Conservation (phyloP, 108 stramenopile genomes). For the Conticribra guillardii region DNA sequence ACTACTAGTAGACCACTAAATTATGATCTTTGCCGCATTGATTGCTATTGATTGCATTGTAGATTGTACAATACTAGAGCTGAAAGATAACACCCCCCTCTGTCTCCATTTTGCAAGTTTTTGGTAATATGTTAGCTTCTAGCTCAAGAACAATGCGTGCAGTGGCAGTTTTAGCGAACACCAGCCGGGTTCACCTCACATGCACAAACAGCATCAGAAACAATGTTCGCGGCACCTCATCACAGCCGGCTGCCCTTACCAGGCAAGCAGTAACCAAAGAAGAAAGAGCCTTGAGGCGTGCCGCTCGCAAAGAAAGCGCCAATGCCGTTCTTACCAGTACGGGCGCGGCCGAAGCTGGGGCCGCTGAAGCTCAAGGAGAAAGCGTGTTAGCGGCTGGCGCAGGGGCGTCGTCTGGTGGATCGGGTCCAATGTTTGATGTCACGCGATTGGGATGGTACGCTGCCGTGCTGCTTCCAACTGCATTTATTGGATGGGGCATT, state of each 20-base stretch:
- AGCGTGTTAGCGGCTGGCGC: constrained; percentile 6
- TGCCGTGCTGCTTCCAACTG: constrained; percentile 71
- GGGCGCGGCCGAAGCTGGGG: constrained; percentile 36
- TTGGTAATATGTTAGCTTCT: constrained; percentile 14
- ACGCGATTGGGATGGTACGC: constrained; percentile 68
- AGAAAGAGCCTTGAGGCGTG: constrained; percentile 69
- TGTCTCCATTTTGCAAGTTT: no score
- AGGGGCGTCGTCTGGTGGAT: constrained; percentile 3
- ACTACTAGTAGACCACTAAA: no score
- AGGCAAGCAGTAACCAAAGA: constrained; percentile 55
- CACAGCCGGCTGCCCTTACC: background rate
- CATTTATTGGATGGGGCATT: constrained; percentile 76
- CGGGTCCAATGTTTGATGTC: constrained; percentile 36
- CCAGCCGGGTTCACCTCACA: background rate
- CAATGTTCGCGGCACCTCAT: constrained; percentile 13
- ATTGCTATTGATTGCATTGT: no score
- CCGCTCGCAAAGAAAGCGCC: constrained; percentile 75
- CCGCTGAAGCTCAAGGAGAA: constrained; percentile 14
- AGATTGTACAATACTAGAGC: no score
- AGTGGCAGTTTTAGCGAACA: constrained; percentile 6
- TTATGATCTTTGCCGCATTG: no score
- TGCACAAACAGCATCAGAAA: constrained; percentile 3
- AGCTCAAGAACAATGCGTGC: constrained; percentile 11
- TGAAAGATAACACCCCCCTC: no score
- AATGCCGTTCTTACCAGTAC: constrained; percentile 44